These are phyloP conservation scores for Penicillium fuscoglaucum DNA, from an alignment of 2,329 filamentous ascomycete genomes.

Conservation along the genomic window DNA sequence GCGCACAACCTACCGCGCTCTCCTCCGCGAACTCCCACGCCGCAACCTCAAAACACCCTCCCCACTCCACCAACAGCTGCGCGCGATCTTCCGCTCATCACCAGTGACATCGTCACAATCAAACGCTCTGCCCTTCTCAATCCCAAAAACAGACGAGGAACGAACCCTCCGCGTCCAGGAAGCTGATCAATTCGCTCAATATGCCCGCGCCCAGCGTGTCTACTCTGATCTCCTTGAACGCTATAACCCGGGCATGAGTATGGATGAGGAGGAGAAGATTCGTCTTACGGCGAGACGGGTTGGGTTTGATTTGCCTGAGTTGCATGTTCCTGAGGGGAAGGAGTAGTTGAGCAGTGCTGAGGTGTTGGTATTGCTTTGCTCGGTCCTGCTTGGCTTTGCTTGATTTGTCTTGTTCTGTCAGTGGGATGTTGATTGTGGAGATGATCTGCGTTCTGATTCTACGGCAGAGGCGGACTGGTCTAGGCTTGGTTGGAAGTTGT, in stretches of 20 bases:
- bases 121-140: constrained; percentile 17
- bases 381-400: neutral
- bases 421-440: neutral
- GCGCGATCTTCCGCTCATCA: constrained; percentile 57
- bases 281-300: constrained; percentile 81
- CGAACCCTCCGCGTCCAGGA: constrained; percentile 45
- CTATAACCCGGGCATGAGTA: constrained; percentile 90
- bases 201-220: constrained; percentile 79
- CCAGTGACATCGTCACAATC: constrained; percentile 18
- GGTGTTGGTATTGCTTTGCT: neutral
- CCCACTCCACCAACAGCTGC: constrained; percentile 69
- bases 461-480: neutral
- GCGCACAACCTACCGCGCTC: constrained; percentile 79
- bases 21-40: constrained; percentile 85
- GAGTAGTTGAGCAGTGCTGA: neutral
- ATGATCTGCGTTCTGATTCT: neutral
- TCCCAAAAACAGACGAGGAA: constrained; percentile 14
- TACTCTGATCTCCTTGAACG: constrained; percentile 81
- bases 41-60: constrained; percentile 64
- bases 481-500: neutral
- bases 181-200: constrained; percentile 76
- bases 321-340: constrained; percentile 51
- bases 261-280: constrained; percentile 81
- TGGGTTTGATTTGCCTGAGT: constrained; percentile 77
- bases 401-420: neutral